Evolutionary conservation across 768 basidiomycete genomes (phyloP).

Genomic region (Suillus occidentalis): DNA sequence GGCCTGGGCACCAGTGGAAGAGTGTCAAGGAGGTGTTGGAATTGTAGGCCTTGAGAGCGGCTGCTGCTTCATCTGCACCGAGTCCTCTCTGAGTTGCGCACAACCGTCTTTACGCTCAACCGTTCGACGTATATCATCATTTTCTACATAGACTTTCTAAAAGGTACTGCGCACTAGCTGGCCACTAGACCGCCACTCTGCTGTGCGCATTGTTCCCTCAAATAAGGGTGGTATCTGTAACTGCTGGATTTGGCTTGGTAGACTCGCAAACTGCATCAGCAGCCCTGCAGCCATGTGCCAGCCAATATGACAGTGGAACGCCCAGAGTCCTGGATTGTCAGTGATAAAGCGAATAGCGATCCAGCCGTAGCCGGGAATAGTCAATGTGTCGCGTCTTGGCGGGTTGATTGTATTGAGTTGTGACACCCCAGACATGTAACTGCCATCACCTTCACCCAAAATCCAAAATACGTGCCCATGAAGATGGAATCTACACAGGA

Average conservation of each 20-base stretch:
- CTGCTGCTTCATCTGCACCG: not conserved
- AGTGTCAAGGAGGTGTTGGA: slow-evolving; percentile 28
- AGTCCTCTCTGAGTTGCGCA: slow-evolving; percentile 2
- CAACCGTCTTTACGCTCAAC: slow-evolving; percentile 9
- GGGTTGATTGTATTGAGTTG: slow-evolving; percentile 36
- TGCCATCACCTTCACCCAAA: slow-evolving; percentile 36
- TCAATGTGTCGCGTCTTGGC: slow-evolving; percentile 41
- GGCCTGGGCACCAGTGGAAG: slow-evolving; percentile 36
- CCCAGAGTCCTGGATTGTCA: slow-evolving; percentile 47
- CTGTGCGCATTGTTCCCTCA: slow-evolving; percentile 33
- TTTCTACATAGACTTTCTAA: not conserved
- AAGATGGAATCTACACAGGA: slow-evolving; percentile 33
- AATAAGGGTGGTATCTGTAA: slow-evolving; percentile 35
- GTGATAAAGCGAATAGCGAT: slow-evolving; percentile 40
- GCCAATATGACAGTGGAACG: slow-evolving; percentile 44
- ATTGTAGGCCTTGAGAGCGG: slow-evolving; percentile 15
- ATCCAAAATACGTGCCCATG: slow-evolving; percentile 38
- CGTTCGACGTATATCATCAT: slow-evolving; percentile 2
- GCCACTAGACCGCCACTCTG: slow-evolving; percentile 29
- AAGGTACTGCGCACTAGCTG: slow-evolving; percentile 17
- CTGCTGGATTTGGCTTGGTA: slow-evolving; percentile 35
- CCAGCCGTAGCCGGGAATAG: slow-evolving; percentile 40
- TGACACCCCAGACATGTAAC: slow-evolving; percentile 28
- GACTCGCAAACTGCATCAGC: slow-evolving; percentile 40
- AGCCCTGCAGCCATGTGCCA: slow-evolving; percentile 44